These are phyloP conservation scores for Coemansia sp. DNA, from an alignment of 192 early-diverging fungal genomes.

Conservation along the genomic window DNA sequence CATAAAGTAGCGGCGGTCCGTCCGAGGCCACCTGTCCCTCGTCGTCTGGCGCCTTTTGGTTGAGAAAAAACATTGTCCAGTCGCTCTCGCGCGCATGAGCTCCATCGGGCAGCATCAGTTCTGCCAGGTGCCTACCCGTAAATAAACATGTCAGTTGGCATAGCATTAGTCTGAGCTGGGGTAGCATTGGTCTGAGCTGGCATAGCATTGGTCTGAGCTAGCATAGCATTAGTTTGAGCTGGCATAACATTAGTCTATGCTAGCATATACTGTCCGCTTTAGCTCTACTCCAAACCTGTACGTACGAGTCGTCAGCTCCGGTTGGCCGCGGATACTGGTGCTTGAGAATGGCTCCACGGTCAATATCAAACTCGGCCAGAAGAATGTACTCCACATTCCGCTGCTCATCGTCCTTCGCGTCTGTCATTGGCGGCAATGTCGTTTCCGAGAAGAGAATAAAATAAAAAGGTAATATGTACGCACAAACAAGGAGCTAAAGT, in stretches of 20 bases:
- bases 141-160: conserved; percentile 2
- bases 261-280: conserved; percentile 1
- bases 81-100: conserved; percentile 91
- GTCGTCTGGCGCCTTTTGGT: conserved; percentile 61
- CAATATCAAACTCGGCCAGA: conserved; percentile 94
- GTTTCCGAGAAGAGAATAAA: conserved; percentile 13
- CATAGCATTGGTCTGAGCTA: no score
- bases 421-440: conserved; percentile 11
- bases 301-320: conserved; percentile 76
- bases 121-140: conserved; percentile 63
- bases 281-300: conserved; percentile 17
- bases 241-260: background rate
- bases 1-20: conserved; percentile 76
- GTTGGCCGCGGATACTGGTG: conserved; percentile 86
- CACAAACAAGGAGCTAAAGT: background rate
- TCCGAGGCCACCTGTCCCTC: conserved; percentile 33
- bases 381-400: conserved; percentile 80
- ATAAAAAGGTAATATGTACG: background rate
- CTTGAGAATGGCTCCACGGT: conserved; percentile 82
- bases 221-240: background rate
- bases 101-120: conserved; percentile 95
- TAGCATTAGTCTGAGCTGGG: background rate
- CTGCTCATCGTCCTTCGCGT: conserved; percentile 25
- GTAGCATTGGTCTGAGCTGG: background rate
- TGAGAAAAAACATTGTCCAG: conserved; percentile 93